Evolutionary conservation across 2,329 filamentous ascomycete species (phyloP).

Genomic region (Tothia fuscella): DNA sequence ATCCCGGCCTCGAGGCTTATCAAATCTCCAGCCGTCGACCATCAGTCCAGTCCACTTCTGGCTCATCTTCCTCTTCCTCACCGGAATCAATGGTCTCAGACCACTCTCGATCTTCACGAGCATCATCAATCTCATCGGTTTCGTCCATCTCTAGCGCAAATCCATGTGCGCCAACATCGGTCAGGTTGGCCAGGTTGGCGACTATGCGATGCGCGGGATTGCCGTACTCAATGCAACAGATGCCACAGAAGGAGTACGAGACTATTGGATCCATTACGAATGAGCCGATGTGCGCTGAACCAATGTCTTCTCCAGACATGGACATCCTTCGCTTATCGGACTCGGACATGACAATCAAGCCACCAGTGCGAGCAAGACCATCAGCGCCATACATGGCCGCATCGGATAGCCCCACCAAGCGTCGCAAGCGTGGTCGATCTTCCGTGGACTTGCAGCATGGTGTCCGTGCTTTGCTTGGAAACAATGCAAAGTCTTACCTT

Average conservation of each 20-base stretch:
- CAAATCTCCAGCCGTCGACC: slow-evolving; percentile 32
- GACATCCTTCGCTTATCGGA: slow-evolving; percentile 12
- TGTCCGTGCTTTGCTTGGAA: slow-evolving; percentile 49
- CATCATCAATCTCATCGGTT: slow-evolving; percentile 43
- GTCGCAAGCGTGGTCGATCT: slow-evolving; percentile 48
- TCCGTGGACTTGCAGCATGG: slow-evolving; percentile 56
- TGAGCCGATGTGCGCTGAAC: slow-evolving; percentile 5
- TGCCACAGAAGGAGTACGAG: slow-evolving; percentile 1
- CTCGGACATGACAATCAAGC: slow-evolving; percentile 9
- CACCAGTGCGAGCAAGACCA: slow-evolving; percentile 19
- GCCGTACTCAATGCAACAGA: slow-evolving; percentile 6
- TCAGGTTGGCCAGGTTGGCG: slow-evolving; percentile 38
- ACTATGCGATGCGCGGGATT: slow-evolving; percentile 24
- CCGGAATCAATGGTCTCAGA: slow-evolving; percentile 55
- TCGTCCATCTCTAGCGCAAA: slow-evolving; percentile 30
- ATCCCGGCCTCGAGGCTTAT: slow-evolving; percentile 32
- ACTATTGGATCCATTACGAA: slow-evolving; percentile 1
- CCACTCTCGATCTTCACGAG: slow-evolving; percentile 42
- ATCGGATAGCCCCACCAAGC: slow-evolving; percentile 21
- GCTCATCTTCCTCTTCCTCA: slow-evolving; percentile 43
- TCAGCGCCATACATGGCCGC: slow-evolving; percentile 11
- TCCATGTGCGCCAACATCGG: slow-evolving; percentile 40
- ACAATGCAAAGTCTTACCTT: slow-evolving; percentile 7
- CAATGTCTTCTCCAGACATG: slow-evolving; percentile 5
- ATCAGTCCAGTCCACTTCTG: slow-evolving; percentile 38